Base-by-base conservation (phyloP, 1,284 basidiomycete genomes). In the Cryptococcus floricola region DNA sequence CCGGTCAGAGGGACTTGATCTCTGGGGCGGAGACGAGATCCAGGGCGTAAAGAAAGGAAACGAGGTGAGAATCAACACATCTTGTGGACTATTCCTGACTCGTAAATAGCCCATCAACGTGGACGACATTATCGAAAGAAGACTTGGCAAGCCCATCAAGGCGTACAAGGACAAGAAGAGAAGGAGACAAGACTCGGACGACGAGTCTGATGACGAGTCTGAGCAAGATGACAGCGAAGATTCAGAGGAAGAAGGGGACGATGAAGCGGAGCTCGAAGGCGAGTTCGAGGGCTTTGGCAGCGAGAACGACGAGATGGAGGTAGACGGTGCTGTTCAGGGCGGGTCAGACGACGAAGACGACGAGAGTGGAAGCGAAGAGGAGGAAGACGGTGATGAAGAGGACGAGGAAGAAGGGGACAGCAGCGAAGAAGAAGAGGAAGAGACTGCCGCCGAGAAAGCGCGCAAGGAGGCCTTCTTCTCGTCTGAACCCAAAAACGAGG, bases 381-480 rank as follows among this genome's bases (percentile, higher is more conserved):
- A 67, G 16, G 73, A 73, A 13, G 71, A 66, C 5, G 78, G 77
- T 2, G 78, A 80, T n/a, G 73, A 69, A 9, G 57, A 62, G 47
- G 77, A 79, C 14, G 78, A 65, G 25, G 68, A 59, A 27, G 68
- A 65, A 18, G 60, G 57, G 13, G 65, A 59, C 39, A 69, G 68
- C n/a, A 69, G 73, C 49, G 66, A 62, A 10, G 81, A 76, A 39
- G 84, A 82, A 18, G 86, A 86, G 45, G 54, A 50, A 41, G 78
- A 81, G 53, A 87, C 86, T 0, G 83, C 86, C 62, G 84, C 82
- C 45, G 84, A 90, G 69, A 85, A 83, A 65, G 86, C 86, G 48
- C 83, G 88, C 54, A 94, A 95, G 78, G 83, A 85, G 37, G 89
- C 89, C 5, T 95, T 89, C 76, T 94, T 95, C 75, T 84, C 87